A percentile compares a stretch with the other conserved stretches of the same genome.
These are phyloP conservation scores for Picochlorum sp. DNA, from an alignment of 139 green algal genomes.

Conservation along the genomic window DNA sequence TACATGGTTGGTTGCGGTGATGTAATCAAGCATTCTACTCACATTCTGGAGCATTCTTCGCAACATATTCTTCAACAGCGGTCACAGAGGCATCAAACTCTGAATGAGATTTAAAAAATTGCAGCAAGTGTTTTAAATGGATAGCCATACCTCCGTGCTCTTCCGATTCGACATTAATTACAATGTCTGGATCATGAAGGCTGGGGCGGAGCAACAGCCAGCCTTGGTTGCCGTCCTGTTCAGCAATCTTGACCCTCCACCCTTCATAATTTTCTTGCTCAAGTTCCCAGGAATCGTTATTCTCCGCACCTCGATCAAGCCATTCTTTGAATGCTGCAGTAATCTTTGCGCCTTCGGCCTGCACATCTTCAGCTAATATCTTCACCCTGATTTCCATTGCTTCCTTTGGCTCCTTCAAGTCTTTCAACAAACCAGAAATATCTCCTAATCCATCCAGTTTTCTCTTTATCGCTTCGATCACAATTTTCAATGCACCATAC, in stretches of 20 bases:
- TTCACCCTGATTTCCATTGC: constrained; percentile 47
- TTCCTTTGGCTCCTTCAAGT: constrained; percentile 62
- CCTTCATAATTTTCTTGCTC: constrained; percentile 80
- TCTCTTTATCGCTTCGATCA: constrained; percentile 69
- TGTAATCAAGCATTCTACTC: no score
- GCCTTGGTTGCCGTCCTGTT: constrained; percentile 59
- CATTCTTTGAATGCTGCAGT: constrained; percentile 42
- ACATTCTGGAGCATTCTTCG: no score
- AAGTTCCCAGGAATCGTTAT: constrained; percentile 40
- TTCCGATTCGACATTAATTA: constrained; percentile 65
- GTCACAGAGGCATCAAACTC: no score
- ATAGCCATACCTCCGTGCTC: constrained; percentile 32
- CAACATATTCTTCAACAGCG: no score
- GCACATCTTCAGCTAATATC: constrained; percentile 43
- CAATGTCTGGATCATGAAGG: constrained; percentile 74
- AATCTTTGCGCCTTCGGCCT: constrained; percentile 33
- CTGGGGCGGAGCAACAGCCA: constrained; percentile 81
- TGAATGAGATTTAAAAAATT: constrained; percentile 13
- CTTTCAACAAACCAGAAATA: constrained; percentile 56
- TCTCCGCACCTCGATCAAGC: constrained; percentile 25
- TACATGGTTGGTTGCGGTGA: no score
- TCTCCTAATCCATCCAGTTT: constrained; percentile 36
- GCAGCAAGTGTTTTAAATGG: constrained; percentile 16
- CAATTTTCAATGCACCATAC: constrained; percentile 79
- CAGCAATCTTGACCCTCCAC: constrained; percentile 60